phyloP scores from a whole-genome alignment of 768 basidiomycete species.

The Mycena amicta region DNA sequence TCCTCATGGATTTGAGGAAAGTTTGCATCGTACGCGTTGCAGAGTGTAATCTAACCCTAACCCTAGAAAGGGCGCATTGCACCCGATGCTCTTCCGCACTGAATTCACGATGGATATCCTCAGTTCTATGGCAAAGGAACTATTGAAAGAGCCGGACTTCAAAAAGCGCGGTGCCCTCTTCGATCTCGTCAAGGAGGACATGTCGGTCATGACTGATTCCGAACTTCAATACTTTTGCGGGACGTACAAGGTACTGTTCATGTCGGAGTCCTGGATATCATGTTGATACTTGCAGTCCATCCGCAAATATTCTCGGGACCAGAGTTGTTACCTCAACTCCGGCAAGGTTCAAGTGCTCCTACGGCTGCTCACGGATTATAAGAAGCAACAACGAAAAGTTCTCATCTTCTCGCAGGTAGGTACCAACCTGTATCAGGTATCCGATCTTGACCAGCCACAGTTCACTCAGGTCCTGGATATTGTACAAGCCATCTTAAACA shows the following conservation, averaged over 20 bases:
- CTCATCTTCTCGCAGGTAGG: slow-evolving; percentile 93
- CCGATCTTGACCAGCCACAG: not conserved
- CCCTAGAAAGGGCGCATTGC: slow-evolving; percentile 93
- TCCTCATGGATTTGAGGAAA: slow-evolving; percentile 96
- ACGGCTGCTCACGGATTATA: slow-evolving; percentile 69
- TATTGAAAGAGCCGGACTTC: slow-evolving; percentile 92
- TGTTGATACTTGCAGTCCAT: slow-evolving; percentile 50
- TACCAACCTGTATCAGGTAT: not conserved
- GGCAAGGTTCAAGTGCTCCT: slow-evolving; percentile 84
- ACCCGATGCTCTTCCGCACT: slow-evolving; percentile 94
- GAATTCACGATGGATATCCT: slow-evolving; percentile 79
- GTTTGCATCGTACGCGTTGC: too few relatives aligned
- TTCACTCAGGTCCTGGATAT: not conserved
- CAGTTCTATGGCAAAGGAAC: slow-evolving; percentile 72
- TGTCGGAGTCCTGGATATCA: too few relatives aligned
- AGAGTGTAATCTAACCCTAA: too few relatives aligned
- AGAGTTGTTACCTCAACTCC: slow-evolving; percentile 79
- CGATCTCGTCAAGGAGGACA: slow-evolving; percentile 92
- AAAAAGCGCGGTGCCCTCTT: slow-evolving; percentile 78
- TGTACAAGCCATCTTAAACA: not conserved
- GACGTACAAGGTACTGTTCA: slow-evolving; percentile 92
- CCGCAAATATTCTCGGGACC: slow-evolving; percentile 71
- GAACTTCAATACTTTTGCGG: slow-evolving; percentile 88
- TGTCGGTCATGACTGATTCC: slow-evolving; percentile 98
- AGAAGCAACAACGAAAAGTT: slow-evolving; percentile 72